These are phyloP conservation scores for Darksidea phi DNA, from an alignment of 495 filamentous ascomycete species.

Conservation along the genomic window DNA sequence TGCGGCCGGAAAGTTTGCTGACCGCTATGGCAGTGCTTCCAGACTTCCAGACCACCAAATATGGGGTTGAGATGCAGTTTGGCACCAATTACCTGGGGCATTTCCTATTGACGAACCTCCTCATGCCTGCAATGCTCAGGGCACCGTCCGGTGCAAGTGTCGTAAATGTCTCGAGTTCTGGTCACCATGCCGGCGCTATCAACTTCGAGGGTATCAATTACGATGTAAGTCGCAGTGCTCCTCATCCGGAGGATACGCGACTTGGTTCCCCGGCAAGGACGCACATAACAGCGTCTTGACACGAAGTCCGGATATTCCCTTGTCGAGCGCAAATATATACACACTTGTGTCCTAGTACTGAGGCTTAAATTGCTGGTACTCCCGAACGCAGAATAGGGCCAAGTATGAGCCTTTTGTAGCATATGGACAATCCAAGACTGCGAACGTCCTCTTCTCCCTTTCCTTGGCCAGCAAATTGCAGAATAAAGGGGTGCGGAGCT, in stretches of 20 bases:
- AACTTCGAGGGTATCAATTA: conserved; percentile 23
- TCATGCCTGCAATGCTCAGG: conserved; percentile 22
- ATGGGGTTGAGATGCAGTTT: conserved; percentile 33
- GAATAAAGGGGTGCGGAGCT: conserved; percentile 36
- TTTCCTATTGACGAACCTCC: conserved; percentile 32
- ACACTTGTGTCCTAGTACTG: too few species aligned
- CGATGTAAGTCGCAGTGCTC: not conserved
- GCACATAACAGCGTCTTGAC: too few species aligned
- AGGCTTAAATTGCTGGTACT: too few species aligned
- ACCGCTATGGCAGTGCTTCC: conserved; percentile 2
- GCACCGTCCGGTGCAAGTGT: conserved; percentile 11
- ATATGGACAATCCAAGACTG: conserved; percentile 30
- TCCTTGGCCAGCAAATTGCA: conserved; percentile 36
- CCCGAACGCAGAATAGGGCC: conserved; percentile 7
- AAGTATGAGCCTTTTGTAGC: conserved; percentile 23
- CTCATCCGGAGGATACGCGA: not conserved
- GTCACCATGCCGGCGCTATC: conserved; percentile 10
- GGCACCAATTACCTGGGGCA: conserved; percentile 30
- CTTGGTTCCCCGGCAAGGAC: too few species aligned
- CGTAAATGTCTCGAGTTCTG: conserved; percentile 25
- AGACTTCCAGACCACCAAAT: conserved; percentile 10
- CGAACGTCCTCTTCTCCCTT: conserved; percentile 28
- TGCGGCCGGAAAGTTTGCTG: not conserved
- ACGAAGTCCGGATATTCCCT: too few species aligned
- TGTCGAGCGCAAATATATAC: too few species aligned